Evolutionary conservation across 129 eudicot species (phyloP), one percentile per base, ranked within the genome.

Genomic region (Arctium lappa): DNA sequence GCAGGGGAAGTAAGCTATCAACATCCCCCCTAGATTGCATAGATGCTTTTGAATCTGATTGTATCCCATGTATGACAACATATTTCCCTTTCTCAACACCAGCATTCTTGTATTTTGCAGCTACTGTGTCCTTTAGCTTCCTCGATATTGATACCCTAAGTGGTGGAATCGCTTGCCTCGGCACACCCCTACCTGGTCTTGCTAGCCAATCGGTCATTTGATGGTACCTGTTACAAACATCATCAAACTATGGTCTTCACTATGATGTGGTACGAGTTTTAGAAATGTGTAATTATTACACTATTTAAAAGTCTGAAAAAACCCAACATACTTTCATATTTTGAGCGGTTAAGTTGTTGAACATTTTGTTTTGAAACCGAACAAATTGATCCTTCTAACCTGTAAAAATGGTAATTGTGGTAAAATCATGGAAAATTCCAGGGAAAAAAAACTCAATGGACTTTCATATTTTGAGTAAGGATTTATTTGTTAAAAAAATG

Each of bases 151-250:
- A 88, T 65, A 94, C 96, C 78, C 88, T 92, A 16, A 94, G 90
- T 15, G 97, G 98, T 30, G 97, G 92, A 75, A 94, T 82, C 8
- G 62, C 75, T 40, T 94, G 97, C 83, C 91, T 86, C 3, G 97
- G 98, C 22, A 94, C 97, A 29, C 76, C 86, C 15, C 89, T 85
- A 68, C 81, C 87, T 42, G 98, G 98, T 81, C 96, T 88, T 39
- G 89, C 98, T 77, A 94, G 84, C 97, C 97, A 94, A 18, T 94
- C 93, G 2, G 89, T 81, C 98, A 94, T 94, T 81, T 94, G 92
- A 63, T 88, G 88, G 80, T 94, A 94, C 98, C 98, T 94, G 74
- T 79, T 33, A 65, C 72, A 74, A 16, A 78, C 18, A 44, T 46
- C 38, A 53, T 75, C 22, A 66, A 42, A 40, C 9, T 38, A 30